These are phyloP conservation scores for Lagenaria siceraria DNA, from an alignment of 306 rosid genomes.

Conservation along the genomic window DNA sequence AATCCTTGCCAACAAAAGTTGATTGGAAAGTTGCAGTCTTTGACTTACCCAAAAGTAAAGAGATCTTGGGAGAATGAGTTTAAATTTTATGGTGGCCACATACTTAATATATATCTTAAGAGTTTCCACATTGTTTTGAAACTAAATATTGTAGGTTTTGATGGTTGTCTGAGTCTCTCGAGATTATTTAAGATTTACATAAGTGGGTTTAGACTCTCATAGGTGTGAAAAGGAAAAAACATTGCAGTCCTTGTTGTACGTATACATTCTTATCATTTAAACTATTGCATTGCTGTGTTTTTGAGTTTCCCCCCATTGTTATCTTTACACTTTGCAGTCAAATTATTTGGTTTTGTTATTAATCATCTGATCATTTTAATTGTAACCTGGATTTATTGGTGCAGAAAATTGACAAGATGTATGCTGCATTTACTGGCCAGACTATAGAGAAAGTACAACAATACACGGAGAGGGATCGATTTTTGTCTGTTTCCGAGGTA, in stretches of 20 bases:
- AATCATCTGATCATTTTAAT: neutral
- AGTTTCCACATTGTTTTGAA: neutral
- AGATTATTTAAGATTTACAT: neutral
- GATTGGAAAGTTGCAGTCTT: neutral
- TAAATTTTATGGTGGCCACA: neutral
- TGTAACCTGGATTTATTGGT: slow-evolving; percentile 9
- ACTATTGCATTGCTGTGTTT: neutral
- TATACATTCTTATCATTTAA: neutral
- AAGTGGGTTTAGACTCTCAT: neutral
- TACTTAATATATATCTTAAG: neutral
- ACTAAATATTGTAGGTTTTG: neutral
- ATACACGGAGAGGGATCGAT: slow-evolving; percentile 87
- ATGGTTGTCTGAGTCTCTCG: neutral
- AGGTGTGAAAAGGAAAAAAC: neutral
- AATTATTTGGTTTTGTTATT: neutral
- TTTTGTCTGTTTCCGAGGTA: slow-evolving; percentile 85
- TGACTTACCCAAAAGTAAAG: neutral
- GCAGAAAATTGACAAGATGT: slow-evolving; percentile 94
- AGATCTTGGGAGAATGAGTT: neutral
- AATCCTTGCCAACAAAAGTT: neutral
- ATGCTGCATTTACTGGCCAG: slow-evolving; percentile 79
- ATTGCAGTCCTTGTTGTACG: neutral
- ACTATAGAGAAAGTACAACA: slow-evolving; percentile 76
- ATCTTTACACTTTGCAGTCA: neutral
- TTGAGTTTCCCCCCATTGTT: neutral